Conservation (phyloP, 2,329 filamentous ascomycete species). For the Kalmusia sp. region DNA sequence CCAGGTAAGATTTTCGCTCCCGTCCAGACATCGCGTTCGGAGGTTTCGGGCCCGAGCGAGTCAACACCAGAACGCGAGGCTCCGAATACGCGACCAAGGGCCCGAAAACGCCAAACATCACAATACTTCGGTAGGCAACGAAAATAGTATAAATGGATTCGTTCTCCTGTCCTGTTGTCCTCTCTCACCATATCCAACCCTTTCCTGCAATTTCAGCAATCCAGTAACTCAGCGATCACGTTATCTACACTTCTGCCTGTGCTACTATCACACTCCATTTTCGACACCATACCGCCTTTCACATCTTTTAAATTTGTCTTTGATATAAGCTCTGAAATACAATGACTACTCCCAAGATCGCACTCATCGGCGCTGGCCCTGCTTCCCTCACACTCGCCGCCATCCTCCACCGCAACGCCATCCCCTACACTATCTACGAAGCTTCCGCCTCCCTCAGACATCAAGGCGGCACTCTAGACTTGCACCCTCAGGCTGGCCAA, state of each 20-base stretch:
- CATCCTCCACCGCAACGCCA: conserved; percentile 56
- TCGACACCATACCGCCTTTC: neutral
- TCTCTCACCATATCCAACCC: neutral
- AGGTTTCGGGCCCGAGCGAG: neutral
- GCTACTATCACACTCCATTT: neutral
- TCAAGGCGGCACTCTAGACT: conserved; percentile 53
- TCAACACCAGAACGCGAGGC: neutral
- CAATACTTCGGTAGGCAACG: too few relatives aligned
- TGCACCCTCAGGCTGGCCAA: conserved; percentile 61
- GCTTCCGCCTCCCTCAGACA: conserved; percentile 41
- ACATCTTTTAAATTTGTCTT: too few relatives aligned
- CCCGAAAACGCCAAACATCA: neutral
- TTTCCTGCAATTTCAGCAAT: neutral
- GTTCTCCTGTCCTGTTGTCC: neutral
- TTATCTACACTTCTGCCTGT: neutral
- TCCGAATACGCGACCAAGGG: neutral
- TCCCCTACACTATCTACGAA: conserved; percentile 59
- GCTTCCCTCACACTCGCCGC: conserved; percentile 60
- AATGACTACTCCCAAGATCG: conserved; percentile 31
- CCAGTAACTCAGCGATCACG: neutral
- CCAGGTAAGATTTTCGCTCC: too few relatives aligned
- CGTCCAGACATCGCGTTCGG: too few relatives aligned
- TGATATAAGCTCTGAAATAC: too few relatives aligned
- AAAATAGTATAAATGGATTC: neutral
- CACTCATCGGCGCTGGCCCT: conserved; percentile 49